A percentile compares a stretch with the other conserved stretches of the same genome.
These are phyloP conservation scores for Neurospora sp. DNA, from an alignment of 495 filamentous ascomycete species.

Conservation along the genomic window DNA sequence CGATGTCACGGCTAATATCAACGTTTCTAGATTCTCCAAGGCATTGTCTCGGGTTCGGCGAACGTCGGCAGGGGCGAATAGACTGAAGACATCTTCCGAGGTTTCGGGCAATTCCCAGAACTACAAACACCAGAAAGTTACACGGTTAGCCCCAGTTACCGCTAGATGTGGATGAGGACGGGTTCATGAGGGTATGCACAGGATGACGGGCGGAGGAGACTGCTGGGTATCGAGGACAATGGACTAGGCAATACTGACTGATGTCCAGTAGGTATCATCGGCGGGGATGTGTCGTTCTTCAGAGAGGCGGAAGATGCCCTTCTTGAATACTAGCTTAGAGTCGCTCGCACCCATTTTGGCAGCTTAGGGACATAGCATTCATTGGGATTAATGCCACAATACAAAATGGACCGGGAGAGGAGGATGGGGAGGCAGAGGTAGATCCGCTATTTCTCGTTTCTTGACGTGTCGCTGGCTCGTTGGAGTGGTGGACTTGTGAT, in stretches of 20 bases:
- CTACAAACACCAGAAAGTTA: conserved; percentile 32
- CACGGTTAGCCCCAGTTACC: not conserved
- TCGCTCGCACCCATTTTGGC: conserved; percentile 88
- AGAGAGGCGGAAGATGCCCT: conserved; percentile 94
- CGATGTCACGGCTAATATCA: conserved; percentile 72
- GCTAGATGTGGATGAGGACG: not conserved
- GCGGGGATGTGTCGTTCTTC: conserved; percentile 81
- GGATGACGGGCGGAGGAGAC: not conserved
- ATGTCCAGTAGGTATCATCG: conserved; percentile 88
- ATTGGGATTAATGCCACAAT: not conserved
- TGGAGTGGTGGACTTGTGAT: not conserved
- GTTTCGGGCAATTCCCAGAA: conserved; percentile 98
- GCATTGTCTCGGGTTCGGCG: conserved; percentile 81
- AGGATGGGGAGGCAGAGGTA: not conserved
- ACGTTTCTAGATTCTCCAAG: conserved; percentile 82
- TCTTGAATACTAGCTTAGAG: conserved; percentile 98
- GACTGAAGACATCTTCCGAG: conserved; percentile 89
- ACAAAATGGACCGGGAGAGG: not conserved
- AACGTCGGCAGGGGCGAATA: conserved; percentile 91
- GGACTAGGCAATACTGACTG: conserved; percentile 44
- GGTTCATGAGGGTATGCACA: not conserved
- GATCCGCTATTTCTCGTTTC: not conserved
- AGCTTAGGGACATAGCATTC: conserved; percentile 14
- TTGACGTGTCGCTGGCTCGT: not conserved
- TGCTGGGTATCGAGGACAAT: not conserved